Percentiles rank a stretch among this genome's conserved stretches.
Evolutionary conservation across 257 asterid species (phyloP).

Genomic region (Cordia subcordata): DNA sequence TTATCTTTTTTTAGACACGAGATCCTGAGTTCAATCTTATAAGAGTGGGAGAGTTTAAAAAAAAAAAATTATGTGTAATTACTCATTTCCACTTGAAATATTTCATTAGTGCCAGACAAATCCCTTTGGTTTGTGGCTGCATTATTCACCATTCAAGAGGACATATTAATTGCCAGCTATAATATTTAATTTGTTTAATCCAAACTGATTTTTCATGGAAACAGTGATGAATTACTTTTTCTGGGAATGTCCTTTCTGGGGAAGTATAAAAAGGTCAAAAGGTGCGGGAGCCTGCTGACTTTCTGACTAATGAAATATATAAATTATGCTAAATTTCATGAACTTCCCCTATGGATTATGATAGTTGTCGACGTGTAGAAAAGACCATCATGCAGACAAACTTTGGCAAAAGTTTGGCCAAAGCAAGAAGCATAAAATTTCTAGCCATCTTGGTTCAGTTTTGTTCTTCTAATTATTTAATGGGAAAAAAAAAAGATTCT

Average conservation of each 20-base stretch:
- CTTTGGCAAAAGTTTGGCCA: slow-evolving; percentile 27
- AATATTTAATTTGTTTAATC: slow-evolving; percentile 12
- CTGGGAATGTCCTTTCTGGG: slow-evolving; percentile 42
- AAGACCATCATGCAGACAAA: slow-evolving; percentile 22
- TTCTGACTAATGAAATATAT: slow-evolving; percentile 19
- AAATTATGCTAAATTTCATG: background rate
- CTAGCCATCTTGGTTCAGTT: slow-evolving; percentile 15
- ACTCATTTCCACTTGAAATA: too few relatives aligned
- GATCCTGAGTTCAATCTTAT: too few relatives aligned
- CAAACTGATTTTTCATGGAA: slow-evolving; percentile 11
- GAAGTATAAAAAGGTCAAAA: slow-evolving; percentile 37
- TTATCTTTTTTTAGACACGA: too few relatives aligned
- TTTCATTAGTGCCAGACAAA: too few relatives aligned
- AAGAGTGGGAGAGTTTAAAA: too few relatives aligned
- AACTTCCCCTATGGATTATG: slow-evolving; percentile 19
- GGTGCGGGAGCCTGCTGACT: slow-evolving; percentile 38
- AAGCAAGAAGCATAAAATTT: slow-evolving; percentile 50
- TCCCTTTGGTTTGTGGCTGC: too few relatives aligned
- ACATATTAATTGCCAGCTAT: too few relatives aligned
- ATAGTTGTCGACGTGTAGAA: slow-evolving; percentile 23
- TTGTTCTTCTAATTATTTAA: background rate
- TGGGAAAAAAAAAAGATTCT: slow-evolving; percentile 6
- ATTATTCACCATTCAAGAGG: too few relatives aligned
- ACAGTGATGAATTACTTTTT: slow-evolving; percentile 15
- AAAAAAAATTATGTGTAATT: too few relatives aligned